phyloP scores from a whole-genome alignment of 331 rosid species.

The Erythrophleum ivorense region DNA sequence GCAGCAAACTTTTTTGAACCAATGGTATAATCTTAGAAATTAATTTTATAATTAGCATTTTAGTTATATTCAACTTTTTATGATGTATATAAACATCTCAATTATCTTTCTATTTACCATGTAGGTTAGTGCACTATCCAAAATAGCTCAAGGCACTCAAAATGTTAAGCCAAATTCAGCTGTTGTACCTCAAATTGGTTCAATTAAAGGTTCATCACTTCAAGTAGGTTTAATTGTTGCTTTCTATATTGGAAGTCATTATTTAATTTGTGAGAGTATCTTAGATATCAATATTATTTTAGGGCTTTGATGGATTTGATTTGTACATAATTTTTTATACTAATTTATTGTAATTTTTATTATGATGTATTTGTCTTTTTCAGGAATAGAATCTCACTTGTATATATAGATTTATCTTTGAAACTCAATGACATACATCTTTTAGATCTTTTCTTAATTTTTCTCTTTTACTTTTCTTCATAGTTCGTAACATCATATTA shows the following conservation, averaged over 20 bases:
- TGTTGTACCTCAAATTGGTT: constrained; percentile 72
- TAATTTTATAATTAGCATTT: constrained; percentile 20
- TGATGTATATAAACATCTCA: no score
- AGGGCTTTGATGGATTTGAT: no score
- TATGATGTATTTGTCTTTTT: no score
- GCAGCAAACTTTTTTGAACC: constrained; percentile 98
- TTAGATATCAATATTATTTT: no score
- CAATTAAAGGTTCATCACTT: constrained; percentile 91
- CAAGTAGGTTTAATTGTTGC: constrained; percentile 66
- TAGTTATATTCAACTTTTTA: not conserved
- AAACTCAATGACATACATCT: no score
- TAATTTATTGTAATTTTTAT: no score
- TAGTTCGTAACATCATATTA: no score
- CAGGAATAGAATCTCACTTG: no score
- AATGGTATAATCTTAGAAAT: constrained; percentile 62
- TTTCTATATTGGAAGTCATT: constrained; percentile 36
- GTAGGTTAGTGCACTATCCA: constrained; percentile 90
- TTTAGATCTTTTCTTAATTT: no score
- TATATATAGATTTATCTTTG: no score
- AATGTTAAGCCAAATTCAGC: constrained; percentile 78
- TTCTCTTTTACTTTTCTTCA: no score
- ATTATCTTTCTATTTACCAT: not conserved
- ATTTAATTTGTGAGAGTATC: not conserved
- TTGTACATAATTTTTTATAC: no score
- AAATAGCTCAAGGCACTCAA: constrained; percentile 86